Percentiles rank a stretch among this genome's conserved stretches.
Evolutionary conservation across 495 filamentous ascomycete species (phyloP).

Genomic region (Parachaetomium inaequale): DNA sequence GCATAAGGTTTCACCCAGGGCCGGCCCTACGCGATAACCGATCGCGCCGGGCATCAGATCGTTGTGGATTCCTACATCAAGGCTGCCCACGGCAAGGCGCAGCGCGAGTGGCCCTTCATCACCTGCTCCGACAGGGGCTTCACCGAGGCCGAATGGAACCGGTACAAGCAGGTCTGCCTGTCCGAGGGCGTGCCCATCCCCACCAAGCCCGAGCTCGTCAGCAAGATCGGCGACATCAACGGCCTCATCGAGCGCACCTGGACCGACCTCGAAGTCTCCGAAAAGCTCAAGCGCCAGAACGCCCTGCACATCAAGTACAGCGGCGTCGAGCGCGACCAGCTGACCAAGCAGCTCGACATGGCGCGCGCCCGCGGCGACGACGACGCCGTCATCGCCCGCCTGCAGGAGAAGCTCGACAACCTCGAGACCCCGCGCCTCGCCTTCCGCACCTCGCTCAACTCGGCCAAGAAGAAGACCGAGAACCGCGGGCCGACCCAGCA

Average conservation of each 20-base stretch:
- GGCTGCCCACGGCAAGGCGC: slow-evolving; percentile 69
- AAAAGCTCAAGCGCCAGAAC: slow-evolving; percentile 68
- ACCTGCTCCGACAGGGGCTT: slow-evolving; percentile 72
- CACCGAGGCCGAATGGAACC: slow-evolving; percentile 74
- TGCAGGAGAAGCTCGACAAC: slow-evolving; percentile 65
- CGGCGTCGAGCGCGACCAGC: slow-evolving; percentile 59
- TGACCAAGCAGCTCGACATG: slow-evolving; percentile 59
- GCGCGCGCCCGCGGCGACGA: slow-evolving; percentile 62
- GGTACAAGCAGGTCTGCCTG: slow-evolving; percentile 72
- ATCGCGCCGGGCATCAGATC: slow-evolving; percentile 63
- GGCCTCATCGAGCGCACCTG: slow-evolving; percentile 70
- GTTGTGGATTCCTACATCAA: slow-evolving; percentile 72
- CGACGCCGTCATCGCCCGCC: slow-evolving; percentile 51
- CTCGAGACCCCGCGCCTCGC: slow-evolving; percentile 66
- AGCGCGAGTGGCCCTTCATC: slow-evolving; percentile 77
- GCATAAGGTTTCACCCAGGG: slow-evolving; percentile 69
- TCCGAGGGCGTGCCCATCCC: slow-evolving; percentile 69
- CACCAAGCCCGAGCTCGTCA: slow-evolving; percentile 57
- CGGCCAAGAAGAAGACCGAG: slow-evolving; percentile 40
- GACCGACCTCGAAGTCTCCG: slow-evolving; percentile 72
- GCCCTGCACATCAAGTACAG: slow-evolving; percentile 56
- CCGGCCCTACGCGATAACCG: slow-evolving; percentile 74
- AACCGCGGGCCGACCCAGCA: slow-evolving; percentile 54
- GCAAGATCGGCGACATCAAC: slow-evolving; percentile 80
- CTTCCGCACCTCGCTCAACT: slow-evolving; percentile 57